phyloP scores from a whole-genome alignment of 176 grass and related monocot species.

The Oryza officinalis region DNA sequence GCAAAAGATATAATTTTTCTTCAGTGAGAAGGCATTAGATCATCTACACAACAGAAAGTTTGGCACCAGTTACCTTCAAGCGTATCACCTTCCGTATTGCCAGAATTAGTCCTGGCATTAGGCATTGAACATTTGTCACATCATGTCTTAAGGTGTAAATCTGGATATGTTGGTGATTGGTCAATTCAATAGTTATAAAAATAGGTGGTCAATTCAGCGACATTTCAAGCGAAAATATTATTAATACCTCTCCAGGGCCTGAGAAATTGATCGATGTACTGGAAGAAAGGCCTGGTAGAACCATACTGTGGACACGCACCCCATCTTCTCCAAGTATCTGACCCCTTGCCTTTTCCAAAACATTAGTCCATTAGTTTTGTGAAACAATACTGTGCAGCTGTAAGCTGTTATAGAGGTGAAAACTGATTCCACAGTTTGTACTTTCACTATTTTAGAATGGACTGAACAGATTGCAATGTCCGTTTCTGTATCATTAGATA shows the following conservation, averaged over 20 bases:
- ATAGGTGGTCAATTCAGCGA: not conserved
- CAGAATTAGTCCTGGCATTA: slow-evolving; percentile 89
- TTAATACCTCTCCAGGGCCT: slow-evolving; percentile 70
- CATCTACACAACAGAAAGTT: not conserved
- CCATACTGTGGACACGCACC: slow-evolving; percentile 84
- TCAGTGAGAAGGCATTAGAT: not conserved
- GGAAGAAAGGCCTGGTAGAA: slow-evolving; percentile 77
- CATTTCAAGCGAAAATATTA: not conserved
- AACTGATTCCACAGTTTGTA: not conserved
- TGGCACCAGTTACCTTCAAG: slow-evolving; percentile 57
- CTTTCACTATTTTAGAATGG: not conserved
- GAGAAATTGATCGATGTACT: slow-evolving; percentile 83
- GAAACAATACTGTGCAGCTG: not conserved
- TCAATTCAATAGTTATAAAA: not conserved
- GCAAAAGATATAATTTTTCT: slow-evolving; percentile 17
- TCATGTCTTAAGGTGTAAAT: slow-evolving; percentile 78
- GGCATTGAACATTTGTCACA: slow-evolving; percentile 63
- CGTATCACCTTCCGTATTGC: slow-evolving; percentile 85
- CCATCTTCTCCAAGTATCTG: slow-evolving; percentile 87
- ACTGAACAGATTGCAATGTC: not conserved
- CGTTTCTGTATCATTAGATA: not conserved
- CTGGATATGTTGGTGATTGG: slow-evolving; percentile 8
- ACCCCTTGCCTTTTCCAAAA: slow-evolving; percentile 69
- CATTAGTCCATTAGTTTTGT: slow-evolving; percentile 31
- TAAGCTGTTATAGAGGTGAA: slow-evolving; percentile 12